Conservation (phyloP, 441 rosid species). For the Cnidoscolus chayamansa region DNA sequence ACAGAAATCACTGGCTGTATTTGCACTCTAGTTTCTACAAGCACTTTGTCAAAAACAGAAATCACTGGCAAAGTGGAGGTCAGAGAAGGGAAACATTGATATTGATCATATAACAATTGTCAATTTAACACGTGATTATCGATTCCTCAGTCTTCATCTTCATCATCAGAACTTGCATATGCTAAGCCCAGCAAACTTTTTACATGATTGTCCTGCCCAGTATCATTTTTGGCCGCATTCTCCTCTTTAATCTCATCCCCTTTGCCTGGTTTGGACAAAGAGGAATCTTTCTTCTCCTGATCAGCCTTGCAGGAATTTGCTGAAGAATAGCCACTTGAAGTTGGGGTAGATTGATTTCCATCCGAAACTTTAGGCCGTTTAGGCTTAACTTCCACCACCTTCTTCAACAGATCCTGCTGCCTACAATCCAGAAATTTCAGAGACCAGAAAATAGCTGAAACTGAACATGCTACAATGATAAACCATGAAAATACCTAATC, state of each 20-base stretch:
- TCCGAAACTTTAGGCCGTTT: constrained; percentile 50
- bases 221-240: constrained; percentile 3
- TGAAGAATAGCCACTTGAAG: constrained; percentile 30
- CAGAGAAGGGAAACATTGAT: background rate
- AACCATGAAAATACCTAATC: constrained; percentile 48
- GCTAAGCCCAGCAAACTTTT: constrained; percentile 76
- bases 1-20: too few relatives aligned
- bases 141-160: constrained; percentile 32
- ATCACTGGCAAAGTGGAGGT: background rate
- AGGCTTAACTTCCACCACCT: constrained; percentile 81
- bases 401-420: constrained; percentile 86
- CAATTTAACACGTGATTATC: background rate
- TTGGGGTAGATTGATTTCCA: constrained; percentile 28
- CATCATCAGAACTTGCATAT: constrained; percentile 83
- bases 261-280: constrained; percentile 22
- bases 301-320: constrained; percentile 25
- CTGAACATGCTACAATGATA: background rate
- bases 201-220: constrained; percentile 34
- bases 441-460: background rate
- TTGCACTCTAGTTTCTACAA: background rate
- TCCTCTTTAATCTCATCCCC: constrained; percentile 23
- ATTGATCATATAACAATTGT: background rate
- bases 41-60: constrained; percentile 8
- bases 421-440: constrained; percentile 32
- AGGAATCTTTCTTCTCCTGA: constrained; percentile 30